Evolutionary conservation across 352 stramenopile genomes (phyloP).

Genomic region (Globisporangium radiosum): DNA sequence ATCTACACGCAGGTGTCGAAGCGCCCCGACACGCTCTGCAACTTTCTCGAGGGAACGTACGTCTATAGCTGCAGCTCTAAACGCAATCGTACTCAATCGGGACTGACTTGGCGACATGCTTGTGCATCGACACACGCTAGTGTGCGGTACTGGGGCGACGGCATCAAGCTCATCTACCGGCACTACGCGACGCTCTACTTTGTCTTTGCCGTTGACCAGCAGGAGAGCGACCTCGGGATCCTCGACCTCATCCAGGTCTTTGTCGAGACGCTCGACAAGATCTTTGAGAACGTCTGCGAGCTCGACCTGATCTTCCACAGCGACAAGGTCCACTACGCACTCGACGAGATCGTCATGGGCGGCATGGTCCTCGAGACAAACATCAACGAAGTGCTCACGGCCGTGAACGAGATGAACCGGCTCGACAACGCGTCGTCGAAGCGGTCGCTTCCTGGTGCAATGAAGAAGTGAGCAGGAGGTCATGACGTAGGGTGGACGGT

Average conservation of each 20-base stretch:
- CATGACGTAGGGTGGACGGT: background rate
- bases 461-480: slow-evolving; percentile 43
- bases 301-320: slow-evolving; percentile 99
- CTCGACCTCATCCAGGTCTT: slow-evolving; percentile 99
- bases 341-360: slow-evolving; percentile 99
- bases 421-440: slow-evolving; percentile 83
- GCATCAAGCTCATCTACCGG: slow-evolving; percentile 98
- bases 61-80: slow-evolving; percentile 11
- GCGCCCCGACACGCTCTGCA: slow-evolving; percentile 97
- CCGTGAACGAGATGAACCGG: slow-evolving; percentile 96
- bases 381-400: slow-evolving; percentile 96
- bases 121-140: slow-evolving; percentile 3
- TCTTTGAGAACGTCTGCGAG: slow-evolving; percentile 99
- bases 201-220: slow-evolving; percentile 97
- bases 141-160: slow-evolving; percentile 92
- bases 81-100: background rate
- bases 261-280: slow-evolving; percentile 96
- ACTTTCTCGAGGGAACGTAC: slow-evolving; percentile 97
- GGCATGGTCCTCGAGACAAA: slow-evolving; percentile 99
- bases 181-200: slow-evolving; percentile 99
- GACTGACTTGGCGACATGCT: background rate
- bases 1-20: slow-evolving; percentile 99
- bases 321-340: slow-evolving; percentile 95
- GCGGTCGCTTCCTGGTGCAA: slow-evolving; percentile 63
- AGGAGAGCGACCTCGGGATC: slow-evolving; percentile 98